These are phyloP conservation scores for Caryopteris hybrid DNA, from an alignment of 305 asterid species.

Conservation along the genomic window DNA sequence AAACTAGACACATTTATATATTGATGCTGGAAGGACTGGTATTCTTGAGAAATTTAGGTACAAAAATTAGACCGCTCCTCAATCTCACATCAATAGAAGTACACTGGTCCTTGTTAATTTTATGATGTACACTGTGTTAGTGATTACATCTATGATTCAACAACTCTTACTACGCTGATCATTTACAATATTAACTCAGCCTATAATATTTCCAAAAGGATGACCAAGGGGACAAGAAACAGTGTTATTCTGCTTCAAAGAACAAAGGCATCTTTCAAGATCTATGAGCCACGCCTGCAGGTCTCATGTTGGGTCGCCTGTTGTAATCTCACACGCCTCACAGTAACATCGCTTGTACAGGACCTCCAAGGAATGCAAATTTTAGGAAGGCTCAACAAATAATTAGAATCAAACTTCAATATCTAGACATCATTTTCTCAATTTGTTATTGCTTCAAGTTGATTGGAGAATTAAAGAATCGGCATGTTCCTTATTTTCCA, in stretches of 20 bases:
- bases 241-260: neutral
- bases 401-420: neutral
- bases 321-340: neutral
- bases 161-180: neutral
- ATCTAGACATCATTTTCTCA: neutral
- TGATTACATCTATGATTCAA: neutral
- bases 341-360: neutral
- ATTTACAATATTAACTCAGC: neutral
- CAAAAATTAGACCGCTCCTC: neutral
- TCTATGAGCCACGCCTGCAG: neutral
- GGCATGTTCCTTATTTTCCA: no score
- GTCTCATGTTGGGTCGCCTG: neutral
- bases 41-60: neutral
- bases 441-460: neutral
- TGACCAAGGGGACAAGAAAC: neutral
- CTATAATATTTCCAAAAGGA: neutral
- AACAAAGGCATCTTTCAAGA: neutral
- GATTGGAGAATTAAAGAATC: neutral
- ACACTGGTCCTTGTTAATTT: neutral
- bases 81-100: neutral
- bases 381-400: neutral
- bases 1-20: neutral
- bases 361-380: neutral
- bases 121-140: neutral
- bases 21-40: neutral